Evolutionary conservation across 2,329 filamentous ascomycete genomes (phyloP), one percentile per base, ranked within the genome.

Genomic region (Penicillium sp.): DNA sequence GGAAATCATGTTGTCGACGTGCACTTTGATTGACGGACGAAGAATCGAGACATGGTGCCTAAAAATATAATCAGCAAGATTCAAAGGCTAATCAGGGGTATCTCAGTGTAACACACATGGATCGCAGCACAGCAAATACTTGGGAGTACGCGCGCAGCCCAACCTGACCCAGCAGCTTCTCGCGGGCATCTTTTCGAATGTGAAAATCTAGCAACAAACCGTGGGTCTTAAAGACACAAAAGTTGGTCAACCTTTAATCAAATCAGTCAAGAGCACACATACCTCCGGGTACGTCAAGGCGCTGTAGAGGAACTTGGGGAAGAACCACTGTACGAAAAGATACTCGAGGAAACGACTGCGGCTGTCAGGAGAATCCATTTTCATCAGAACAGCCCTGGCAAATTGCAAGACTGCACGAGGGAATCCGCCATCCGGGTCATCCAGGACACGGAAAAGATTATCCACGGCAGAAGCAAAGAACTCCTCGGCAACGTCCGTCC

Each of bases 261-360:
- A 49, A 26, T 13, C 35, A 46, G 45, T 42, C 33, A 46, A 19
- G 35, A 53, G 35, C 35, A 11, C 10, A 60, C 63, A 68, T 83
- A 87, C 93, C 84, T 99, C 95, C 11, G 95, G 95, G 71, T 95
- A 91, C 52, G 92, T 91, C 71, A 98, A 86, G 56, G 92, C 89
- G 69, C 91, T 89, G 51, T 92, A 84, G 38, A 98, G 82, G 77
- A 95, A 97, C 55, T 89, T 89, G 64, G 92, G 90, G 75, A 98
- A 97, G 64, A 97, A 88, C 88, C 94, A 99, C 73, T 93, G 90
- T 70, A 89, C 91, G 65, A 97, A 88, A 66, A 98, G 85, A 81
- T 93, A 96, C 68, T 88, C 88, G 64, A 92, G 87, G 42, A 92
- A 92, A 67, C 86, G 87, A 66, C 90, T 88, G 63, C 91, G 87